Percentiles rank a stretch among this genome's conserved stretches.
Evolutionary conservation across 352 stramenopile genomes (phyloP).

Genomic region (Aphanomyces astaci): DNA sequence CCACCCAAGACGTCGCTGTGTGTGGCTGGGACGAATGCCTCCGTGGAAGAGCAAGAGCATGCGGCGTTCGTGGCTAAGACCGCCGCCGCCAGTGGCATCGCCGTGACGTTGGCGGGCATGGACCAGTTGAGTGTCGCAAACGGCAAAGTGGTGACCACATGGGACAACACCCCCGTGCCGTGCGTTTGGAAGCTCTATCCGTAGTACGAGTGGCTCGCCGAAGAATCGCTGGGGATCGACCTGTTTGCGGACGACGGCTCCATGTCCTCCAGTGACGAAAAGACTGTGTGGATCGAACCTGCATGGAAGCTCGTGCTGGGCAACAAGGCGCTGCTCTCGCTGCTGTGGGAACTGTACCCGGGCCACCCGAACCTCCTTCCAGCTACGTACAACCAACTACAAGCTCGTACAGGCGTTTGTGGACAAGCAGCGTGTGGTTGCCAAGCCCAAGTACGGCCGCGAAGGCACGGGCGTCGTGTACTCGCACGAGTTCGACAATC

Average conservation of each 20-base stretch:
- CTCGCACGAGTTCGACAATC: not conserved
- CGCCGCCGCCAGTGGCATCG: not conserved
- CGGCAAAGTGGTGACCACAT: too few relatives aligned
- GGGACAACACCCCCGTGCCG: not conserved
- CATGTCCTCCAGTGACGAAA: too few relatives aligned
- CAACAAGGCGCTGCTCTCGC: constrained; percentile 7
- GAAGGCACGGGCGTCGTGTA: constrained; percentile 7
- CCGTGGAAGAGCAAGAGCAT: not conserved
- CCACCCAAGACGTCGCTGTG: not conserved
- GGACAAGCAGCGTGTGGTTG: not conserved
- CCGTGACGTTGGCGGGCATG: not conserved
- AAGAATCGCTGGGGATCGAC: not conserved
- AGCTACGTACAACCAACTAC: not conserved
- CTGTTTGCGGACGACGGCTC: not conserved
- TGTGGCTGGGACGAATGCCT: not conserved
- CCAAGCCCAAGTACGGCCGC: constrained; percentile 15
- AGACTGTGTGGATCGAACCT: not conserved
- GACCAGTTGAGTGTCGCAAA: not conserved
- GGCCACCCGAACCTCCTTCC: constrained; percentile 9
- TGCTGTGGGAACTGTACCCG: constrained; percentile 7
- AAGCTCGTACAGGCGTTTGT: not conserved
- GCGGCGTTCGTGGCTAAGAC: not conserved
- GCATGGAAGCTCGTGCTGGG: constrained; percentile 11
- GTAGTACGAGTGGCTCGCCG: constrained; percentile 15
- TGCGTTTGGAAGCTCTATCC: constrained; percentile 9